A percentile compares a stretch with the other conserved stretches of the same genome.
Conservation (phyloP, 140 eudicot species). For the Anethum foeniculum region DNA sequence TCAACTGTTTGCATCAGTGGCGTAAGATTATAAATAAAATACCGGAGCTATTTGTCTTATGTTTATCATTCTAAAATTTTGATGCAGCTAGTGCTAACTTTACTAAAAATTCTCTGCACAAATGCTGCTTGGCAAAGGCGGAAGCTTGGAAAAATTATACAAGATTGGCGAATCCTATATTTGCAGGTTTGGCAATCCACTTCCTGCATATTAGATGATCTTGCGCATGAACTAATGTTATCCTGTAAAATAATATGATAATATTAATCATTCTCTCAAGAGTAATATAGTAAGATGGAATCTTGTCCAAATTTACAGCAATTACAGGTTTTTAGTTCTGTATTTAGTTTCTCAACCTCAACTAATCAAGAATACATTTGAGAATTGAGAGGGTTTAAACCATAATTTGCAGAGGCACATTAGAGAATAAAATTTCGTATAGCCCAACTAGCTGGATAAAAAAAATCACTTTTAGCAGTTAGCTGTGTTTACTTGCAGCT, state of each 20-base stretch:
- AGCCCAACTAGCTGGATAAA: background rate
- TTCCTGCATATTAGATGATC: background rate
- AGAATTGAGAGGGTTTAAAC: background rate
- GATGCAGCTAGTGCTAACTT: slow-evolving; percentile 59
- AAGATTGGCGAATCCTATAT: slow-evolving; percentile 85
- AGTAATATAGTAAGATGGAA: background rate
- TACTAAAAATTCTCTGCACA: slow-evolving; percentile 72
- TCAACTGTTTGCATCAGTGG: background rate
- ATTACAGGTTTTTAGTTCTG: background rate
- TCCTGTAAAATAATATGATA: background rate
- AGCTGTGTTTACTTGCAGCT: background rate
- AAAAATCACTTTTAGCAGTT: background rate
- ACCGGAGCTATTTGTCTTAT: background rate
- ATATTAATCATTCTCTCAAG: background rate
- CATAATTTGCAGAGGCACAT: background rate
- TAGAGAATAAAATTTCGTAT: background rate
- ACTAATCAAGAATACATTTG: background rate
- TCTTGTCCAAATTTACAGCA: background rate
- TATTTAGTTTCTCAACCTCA: background rate
- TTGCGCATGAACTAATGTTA: background rate
- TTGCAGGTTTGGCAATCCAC: slow-evolving; percentile 52
- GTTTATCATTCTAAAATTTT: slow-evolving; percentile 8
- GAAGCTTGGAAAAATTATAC: slow-evolving; percentile 88
- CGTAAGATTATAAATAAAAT: background rate
- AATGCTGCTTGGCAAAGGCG: slow-evolving; percentile 98